Base-by-base conservation (phyloP, 441 rosid species). In the Corymbia citriodora region DNA sequence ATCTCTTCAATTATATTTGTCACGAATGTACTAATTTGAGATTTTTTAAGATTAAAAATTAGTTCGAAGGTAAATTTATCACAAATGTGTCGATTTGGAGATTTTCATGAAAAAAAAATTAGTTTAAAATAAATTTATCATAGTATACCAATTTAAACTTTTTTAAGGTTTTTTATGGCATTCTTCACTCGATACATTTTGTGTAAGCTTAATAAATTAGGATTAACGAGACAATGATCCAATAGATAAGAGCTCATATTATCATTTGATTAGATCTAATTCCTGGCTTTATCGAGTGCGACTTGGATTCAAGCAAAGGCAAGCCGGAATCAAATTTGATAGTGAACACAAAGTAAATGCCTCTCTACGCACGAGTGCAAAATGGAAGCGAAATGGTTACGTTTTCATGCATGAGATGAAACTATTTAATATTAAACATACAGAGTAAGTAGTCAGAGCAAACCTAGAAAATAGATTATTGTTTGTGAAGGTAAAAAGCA, bases 341-440 rank as follows among this genome's bases (percentile, higher is more conserved):
- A 29, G 33, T 2, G 3, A 52, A 27, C 18, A 54, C 12, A 54
- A 13, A 63, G 65, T 25, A 59, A 59, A 10, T 25, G 11, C 33
- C 1, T 16, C 2, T 16, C 31, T 8, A 0, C 11, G n/a, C 7
- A 29, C 1, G 1, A 40, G 45, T 0, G 65, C 65, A 59, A 59
- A 59, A 59, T 25, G 65, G 25, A 59, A 59, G 65, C 5, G 7
- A 59, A 6, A 25, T 2, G 14, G 14, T 25, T 10, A 23, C 25
- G 25, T 59, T 59, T 59, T 59, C 14, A 25, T 25, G 14, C n/a
- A 59, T 4, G 65, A 10, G 65, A 59, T 25, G 65, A 59, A 59
- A 59, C 1, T 23, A 59, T 59, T 25, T n/a, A 8, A 17, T 10
- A 23, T 70, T 33, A 33, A 70, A 70, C 33, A 70, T 70, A 17